Conservation (phyloP, 2,329 filamentous ascomycete species). For the Aphanoascus verrucosus region DNA sequence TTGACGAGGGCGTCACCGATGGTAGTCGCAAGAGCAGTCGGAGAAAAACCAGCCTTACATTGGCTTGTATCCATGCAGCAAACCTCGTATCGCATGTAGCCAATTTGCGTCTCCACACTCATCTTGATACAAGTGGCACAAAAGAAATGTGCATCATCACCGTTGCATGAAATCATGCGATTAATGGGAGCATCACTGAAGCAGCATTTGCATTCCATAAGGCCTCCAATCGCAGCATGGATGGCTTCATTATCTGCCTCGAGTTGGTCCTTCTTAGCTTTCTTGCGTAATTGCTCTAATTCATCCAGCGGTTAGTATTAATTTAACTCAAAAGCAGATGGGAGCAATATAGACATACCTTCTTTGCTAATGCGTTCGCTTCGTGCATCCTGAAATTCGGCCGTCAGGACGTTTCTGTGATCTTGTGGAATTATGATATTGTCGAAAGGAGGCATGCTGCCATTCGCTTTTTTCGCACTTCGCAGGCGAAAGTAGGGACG, state of each 20-base stretch:
- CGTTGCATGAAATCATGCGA: slow-evolving; percentile 57
- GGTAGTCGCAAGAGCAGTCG: slow-evolving; percentile 45
- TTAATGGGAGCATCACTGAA: slow-evolving; percentile 56
- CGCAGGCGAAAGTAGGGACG: not conserved
- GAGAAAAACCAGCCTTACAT: slow-evolving; percentile 53
- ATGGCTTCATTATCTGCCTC: slow-evolving; percentile 7
- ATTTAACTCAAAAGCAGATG: not conserved
- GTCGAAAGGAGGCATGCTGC: not conserved
- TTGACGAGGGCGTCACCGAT: slow-evolving; percentile 48
- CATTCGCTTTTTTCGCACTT: not conserved
- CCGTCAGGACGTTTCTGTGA: slow-evolving; percentile 16
- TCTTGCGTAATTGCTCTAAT: not conserved
- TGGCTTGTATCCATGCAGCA: slow-evolving; percentile 59
- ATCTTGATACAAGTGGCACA: slow-evolving; percentile 56
- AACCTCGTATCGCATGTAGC: slow-evolving; percentile 56
- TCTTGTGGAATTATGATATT: not conserved
- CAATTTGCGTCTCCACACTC: slow-evolving; percentile 58
- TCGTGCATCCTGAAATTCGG: slow-evolving; percentile 28
- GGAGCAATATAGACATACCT: slow-evolving; percentile 1
- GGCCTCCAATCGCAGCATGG: slow-evolving; percentile 8
- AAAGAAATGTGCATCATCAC: slow-evolving; percentile 52
- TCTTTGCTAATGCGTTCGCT: slow-evolving; percentile 18
- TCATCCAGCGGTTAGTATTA: not conserved
- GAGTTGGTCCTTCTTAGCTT: not conserved
- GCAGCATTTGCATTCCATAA: slow-evolving; percentile 63